Percentiles rank a stretch among this genome's conserved stretches.
Evolutionary conservation across 805 yeast species (phyloP).

Genomic region (Sugiyamaella floridensis): DNA sequence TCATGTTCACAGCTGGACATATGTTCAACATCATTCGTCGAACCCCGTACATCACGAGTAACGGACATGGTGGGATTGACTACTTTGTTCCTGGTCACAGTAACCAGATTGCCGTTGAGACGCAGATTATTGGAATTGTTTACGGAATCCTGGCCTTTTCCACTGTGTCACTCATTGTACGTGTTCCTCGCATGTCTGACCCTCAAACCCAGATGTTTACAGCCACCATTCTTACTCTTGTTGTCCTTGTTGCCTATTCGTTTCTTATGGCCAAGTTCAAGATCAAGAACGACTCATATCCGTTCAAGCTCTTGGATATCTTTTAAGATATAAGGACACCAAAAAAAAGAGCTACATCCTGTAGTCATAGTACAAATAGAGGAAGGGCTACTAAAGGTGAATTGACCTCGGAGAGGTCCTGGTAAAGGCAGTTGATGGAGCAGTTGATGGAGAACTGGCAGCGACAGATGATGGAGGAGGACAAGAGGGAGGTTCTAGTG

Average conservation of each 20-base stretch:
- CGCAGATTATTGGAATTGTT: conserved; percentile 71
- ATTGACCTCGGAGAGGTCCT: too few species aligned
- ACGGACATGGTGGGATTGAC: conserved; percentile 36
- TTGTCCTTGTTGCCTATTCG: conserved; percentile 54
- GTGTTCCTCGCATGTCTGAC: conserved; percentile 45
- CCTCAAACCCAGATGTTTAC: conserved; percentile 44
- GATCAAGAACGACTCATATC: conserved; percentile 69
- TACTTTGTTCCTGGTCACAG: conserved; percentile 65
- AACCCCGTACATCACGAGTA: conserved; percentile 45
- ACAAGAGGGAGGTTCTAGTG: too few species aligned
- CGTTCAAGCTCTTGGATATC: conserved; percentile 49
- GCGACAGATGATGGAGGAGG: too few species aligned
- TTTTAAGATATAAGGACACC: too few species aligned
- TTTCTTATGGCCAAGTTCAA: conserved; percentile 59
- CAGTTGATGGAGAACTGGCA: too few species aligned
- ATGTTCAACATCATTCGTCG: conserved; percentile 88
- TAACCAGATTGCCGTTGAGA: conserved; percentile 77
- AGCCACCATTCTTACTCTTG: conserved; percentile 38
- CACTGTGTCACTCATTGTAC: conserved; percentile 51
- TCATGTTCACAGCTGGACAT: conserved; percentile 78
- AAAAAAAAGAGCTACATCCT: background rate
- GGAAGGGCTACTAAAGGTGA: background rate
- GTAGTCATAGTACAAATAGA: background rate
- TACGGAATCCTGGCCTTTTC: conserved; percentile 64
- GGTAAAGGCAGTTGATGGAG: background rate